A percentile compares a stretch with the other conserved stretches of the same genome.
These are phyloP conservation scores for Xylona heveae DNA, from an alignment of 495 filamentous ascomycete species.

Conservation along the genomic window DNA sequence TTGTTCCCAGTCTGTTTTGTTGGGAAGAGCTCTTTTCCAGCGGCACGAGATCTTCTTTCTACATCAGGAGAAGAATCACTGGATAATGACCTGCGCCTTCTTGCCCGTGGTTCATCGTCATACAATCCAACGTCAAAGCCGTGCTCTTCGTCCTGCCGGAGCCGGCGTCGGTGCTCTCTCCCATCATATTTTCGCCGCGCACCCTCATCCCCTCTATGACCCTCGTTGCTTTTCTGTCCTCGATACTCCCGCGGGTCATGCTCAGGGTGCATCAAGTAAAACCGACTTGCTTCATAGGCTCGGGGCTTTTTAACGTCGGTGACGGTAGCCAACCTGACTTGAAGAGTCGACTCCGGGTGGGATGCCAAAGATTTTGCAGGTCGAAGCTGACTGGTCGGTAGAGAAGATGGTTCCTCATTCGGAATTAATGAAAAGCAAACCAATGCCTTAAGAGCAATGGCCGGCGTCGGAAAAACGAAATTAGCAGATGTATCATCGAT, in stretches of 20 bases:
- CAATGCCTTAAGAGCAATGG: constrained; percentile 55
- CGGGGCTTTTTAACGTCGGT: constrained; percentile 58
- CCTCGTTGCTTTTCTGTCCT: constrained; percentile 20
- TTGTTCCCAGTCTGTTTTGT: too few relatives aligned
- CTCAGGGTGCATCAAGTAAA: constrained; percentile 78
- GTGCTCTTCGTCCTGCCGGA: constrained; percentile 26
- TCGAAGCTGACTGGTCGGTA: constrained; percentile 27
- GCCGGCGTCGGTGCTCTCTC: constrained; percentile 26
- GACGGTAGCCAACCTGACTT: constrained; percentile 50
- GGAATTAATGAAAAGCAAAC: constrained; percentile 28
- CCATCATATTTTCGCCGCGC: constrained; percentile 35
- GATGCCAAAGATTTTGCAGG: constrained; percentile 38
- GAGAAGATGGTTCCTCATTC: constrained; percentile 11
- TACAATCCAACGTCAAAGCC: constrained; percentile 56
- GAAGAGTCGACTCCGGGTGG: constrained; percentile 46
- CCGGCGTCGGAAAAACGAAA: constrained; percentile 46
- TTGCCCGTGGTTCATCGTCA: constrained; percentile 34
- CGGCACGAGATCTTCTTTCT: constrained; percentile 18
- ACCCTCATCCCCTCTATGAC: constrained; percentile 28
- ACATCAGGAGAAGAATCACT: neutral
- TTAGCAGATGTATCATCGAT: constrained; percentile 89
- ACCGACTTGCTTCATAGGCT: constrained; percentile 62
- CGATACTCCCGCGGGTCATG: constrained; percentile 62
- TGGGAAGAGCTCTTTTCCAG: constrained; percentile 50
- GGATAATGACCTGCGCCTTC: neutral